Evolutionary conservation across 345 rosid species (phyloP).

Genomic region (Chamaenerion angustifolium): DNA sequence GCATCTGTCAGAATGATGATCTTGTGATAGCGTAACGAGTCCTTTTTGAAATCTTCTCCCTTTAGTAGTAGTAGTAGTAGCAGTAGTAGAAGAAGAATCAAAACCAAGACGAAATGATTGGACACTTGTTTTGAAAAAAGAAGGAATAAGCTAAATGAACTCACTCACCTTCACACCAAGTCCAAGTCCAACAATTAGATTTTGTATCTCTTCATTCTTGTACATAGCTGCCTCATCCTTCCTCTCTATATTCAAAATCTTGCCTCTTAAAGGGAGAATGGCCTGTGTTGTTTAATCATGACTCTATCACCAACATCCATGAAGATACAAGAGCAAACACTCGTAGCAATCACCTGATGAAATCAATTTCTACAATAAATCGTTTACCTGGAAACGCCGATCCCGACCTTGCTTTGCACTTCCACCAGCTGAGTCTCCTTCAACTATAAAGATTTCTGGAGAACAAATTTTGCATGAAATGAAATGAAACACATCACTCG

Average conservation of each 20-base stretch:
- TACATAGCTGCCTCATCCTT: constrained; percentile 97
- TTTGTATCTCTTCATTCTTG: constrained; percentile 95
- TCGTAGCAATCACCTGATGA: too few species aligned
- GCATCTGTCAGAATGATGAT: constrained; percentile 98
- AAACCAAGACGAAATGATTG: neutral
- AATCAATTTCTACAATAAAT: neutral
- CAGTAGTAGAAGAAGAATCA: constrained; percentile 9
- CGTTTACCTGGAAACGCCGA: constrained; percentile 84
- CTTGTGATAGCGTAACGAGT: constrained; percentile 80
- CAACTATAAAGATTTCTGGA: constrained; percentile 93
- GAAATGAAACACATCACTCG: neutral
- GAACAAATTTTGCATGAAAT: neutral
- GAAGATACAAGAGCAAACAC: neutral
- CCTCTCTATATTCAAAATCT: constrained; percentile 86
- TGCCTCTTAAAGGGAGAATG: constrained; percentile 94
- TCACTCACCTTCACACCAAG: constrained; percentile 82
- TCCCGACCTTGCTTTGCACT: constrained; percentile 99
- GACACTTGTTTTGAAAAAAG: neutral
- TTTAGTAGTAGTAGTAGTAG: constrained; percentile 10
- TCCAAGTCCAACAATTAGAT: constrained; percentile 88
- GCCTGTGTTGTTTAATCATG: constrained; percentile 37
- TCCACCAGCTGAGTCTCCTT: constrained; percentile 99
- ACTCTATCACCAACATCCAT: neutral
- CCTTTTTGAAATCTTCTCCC: constrained; percentile 92
- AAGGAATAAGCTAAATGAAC: neutral